These are phyloP conservation scores for Yamadazyma sp. DNA, from an alignment of 1,139 yeast genomes.

Conservation along the genomic window DNA sequence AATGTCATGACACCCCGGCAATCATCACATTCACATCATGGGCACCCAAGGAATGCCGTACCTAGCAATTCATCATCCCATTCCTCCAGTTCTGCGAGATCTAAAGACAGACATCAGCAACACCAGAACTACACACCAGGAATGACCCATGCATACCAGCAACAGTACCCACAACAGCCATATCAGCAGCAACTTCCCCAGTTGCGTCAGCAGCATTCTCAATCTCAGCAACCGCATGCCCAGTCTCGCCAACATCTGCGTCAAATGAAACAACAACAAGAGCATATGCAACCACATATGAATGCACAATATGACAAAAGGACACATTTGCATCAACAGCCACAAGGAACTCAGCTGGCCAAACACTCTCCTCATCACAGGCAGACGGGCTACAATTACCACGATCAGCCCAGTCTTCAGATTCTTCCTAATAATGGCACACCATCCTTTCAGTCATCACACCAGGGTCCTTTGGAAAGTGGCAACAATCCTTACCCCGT, in stretches of 20 bases:
- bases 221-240: slow-evolving; percentile 6
- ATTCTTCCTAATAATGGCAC: not conserved
- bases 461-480: not conserved
- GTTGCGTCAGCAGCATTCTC: slow-evolving; percentile 6
- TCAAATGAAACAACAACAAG: slow-evolving; percentile 1
- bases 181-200: slow-evolving; percentile 2
- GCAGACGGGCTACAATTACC: not conserved
- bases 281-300: not conserved
- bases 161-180: slow-evolving; percentile 1
- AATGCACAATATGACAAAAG: not conserved
- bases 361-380: not conserved
- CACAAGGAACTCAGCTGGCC: not conserved
- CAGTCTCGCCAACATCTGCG: slow-evolving; percentile 8
- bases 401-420: not conserved
- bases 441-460: not conserved
- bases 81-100: not conserved
- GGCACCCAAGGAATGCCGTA: not conserved
- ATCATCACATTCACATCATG: not conserved
- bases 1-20: not conserved
- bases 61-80: not conserved
- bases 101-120: not conserved
- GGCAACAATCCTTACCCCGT: not conserved
- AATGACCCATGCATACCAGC: slow-evolving; percentile 1
- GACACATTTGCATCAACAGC: not conserved
- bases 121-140: not conserved